These are phyloP conservation scores for Rhytidiadelphus loreus DNA, from an alignment of 225 moss, liverwort and hornwort species.

Conservation along the genomic window DNA sequence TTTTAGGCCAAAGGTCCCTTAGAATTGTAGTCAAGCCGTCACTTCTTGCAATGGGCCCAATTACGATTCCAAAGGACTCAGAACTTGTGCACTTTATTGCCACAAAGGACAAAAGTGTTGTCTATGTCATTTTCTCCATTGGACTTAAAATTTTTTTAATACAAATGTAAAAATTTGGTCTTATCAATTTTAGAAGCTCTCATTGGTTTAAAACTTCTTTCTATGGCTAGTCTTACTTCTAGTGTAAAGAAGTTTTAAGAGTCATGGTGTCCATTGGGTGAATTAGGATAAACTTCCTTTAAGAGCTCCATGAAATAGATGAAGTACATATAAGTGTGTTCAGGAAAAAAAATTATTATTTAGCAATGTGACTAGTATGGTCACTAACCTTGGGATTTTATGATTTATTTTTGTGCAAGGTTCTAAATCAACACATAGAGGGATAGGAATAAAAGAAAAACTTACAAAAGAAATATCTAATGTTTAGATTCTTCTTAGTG, in stretches of 20 bases:
- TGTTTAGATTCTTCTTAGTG: background rate
- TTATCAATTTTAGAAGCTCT: background rate
- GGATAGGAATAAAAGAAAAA: background rate
- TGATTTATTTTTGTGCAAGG: background rate
- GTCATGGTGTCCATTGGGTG: background rate
- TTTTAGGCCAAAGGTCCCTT: background rate
- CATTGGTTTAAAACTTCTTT: background rate
- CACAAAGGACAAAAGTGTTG: fast-evolving
- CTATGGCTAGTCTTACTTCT: fast-evolving
- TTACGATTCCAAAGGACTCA: background rate
- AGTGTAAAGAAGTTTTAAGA: background rate
- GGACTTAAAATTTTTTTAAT: background rate
- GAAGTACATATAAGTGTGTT: background rate
- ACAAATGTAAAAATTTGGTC: fast-evolving
- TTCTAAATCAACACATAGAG: background rate
- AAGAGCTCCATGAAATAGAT: background rate
- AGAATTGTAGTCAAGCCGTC: too few species aligned
- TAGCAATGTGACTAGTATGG: background rate
- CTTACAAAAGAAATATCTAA: too few species aligned
- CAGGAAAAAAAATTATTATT: background rate
- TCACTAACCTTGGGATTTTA: background rate
- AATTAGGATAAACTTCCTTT: background rate
- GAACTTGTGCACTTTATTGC: background rate
- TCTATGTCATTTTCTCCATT: background rate
- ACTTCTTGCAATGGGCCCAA: background rate